These are phyloP conservation scores for Yamadazyma tumulicola DNA, from an alignment of 805 yeast species.

Conservation along the genomic window DNA sequence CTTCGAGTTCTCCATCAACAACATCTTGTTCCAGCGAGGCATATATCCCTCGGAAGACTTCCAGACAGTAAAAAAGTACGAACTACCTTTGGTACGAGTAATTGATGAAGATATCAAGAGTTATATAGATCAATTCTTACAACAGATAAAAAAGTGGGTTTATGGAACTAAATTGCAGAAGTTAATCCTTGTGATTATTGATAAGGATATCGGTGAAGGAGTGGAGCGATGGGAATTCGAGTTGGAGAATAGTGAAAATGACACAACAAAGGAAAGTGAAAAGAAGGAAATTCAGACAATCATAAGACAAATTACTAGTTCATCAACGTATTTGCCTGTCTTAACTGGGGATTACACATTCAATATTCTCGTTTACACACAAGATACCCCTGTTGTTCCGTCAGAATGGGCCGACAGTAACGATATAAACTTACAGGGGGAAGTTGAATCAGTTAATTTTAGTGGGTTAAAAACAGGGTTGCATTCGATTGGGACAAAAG, in stretches of 20 bases:
- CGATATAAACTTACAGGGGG: constrained; percentile 52
- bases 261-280: constrained; percentile 39
- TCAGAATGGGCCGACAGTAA: constrained; percentile 78
- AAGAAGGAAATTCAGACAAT: constrained; percentile 81
- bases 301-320: constrained; percentile 83
- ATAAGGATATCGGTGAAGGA: constrained; percentile 60
- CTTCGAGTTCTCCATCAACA: constrained; percentile 76
- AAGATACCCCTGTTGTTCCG: constrained; percentile 56
- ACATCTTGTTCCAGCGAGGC: constrained; percentile 83
- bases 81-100: constrained; percentile 66
- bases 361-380: constrained; percentile 80
- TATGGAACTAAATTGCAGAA: constrained; percentile 63
- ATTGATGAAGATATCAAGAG: constrained; percentile 71
- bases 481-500: constrained; percentile 72
- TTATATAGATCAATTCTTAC: constrained; percentile 65
- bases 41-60: constrained; percentile 88
- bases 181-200: constrained; percentile 68
- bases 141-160: constrained; percentile 71
- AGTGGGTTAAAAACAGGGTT: constrained; percentile 62
- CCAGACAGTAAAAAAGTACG: constrained; percentile 72
- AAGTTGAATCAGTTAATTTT: constrained; percentile 64
- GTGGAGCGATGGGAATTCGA: constrained; percentile 88
- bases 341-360: constrained; percentile 66
- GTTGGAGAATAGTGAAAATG: constrained; percentile 34
- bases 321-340: constrained; percentile 80